Percentiles rank a stretch among this genome's conserved stretches.
Conservation (phyloP, 2,329 filamentous ascomycete genomes). For the Ascochyta fabae region DNA sequence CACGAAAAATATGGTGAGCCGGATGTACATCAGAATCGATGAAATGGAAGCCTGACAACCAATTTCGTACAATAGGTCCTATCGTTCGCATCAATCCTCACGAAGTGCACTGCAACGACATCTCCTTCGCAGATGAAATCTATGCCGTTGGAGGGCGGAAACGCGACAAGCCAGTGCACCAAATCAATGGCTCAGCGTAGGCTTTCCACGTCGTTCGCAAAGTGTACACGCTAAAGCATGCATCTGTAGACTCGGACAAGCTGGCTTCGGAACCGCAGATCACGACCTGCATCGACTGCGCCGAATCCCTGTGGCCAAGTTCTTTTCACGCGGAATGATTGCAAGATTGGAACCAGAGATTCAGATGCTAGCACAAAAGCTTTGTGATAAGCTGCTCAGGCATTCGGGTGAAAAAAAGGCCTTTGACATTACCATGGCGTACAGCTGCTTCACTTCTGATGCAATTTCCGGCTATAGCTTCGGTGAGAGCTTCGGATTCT, state of each 20-base stretch:
- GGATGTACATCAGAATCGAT: not conserved
- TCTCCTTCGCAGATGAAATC: conserved; percentile 38
- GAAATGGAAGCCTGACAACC: not conserved
- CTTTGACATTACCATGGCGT: conserved; percentile 37
- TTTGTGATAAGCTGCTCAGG: conserved; percentile 34
- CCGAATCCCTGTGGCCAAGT: conserved; percentile 42
- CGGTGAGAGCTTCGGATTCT: conserved; percentile 31
- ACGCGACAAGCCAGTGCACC: conserved; percentile 34
- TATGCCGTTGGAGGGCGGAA: conserved; percentile 37
- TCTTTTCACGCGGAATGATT: conserved; percentile 45
- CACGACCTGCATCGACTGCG: conserved; percentile 44
- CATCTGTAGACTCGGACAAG: conserved; percentile 23
- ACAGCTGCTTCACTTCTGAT: conserved; percentile 36
- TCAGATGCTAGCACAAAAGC: conserved; percentile 26
- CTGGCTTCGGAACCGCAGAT: conserved; percentile 32
- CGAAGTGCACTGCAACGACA: conserved; percentile 42
- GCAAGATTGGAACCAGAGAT: conserved; percentile 32
- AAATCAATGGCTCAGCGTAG: conserved; percentile 37
- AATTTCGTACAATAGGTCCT: conserved; percentile 27
- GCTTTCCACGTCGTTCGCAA: not conserved
- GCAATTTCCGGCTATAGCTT: conserved; percentile 35
- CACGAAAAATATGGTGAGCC: conserved; percentile 46
- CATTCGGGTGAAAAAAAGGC: conserved; percentile 23
- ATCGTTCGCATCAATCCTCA: conserved; percentile 45
- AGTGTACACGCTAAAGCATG: not conserved